Conservation (phyloP, 2,329 filamentous ascomycete genomes). For the Ceratocystis colombiana region DNA sequence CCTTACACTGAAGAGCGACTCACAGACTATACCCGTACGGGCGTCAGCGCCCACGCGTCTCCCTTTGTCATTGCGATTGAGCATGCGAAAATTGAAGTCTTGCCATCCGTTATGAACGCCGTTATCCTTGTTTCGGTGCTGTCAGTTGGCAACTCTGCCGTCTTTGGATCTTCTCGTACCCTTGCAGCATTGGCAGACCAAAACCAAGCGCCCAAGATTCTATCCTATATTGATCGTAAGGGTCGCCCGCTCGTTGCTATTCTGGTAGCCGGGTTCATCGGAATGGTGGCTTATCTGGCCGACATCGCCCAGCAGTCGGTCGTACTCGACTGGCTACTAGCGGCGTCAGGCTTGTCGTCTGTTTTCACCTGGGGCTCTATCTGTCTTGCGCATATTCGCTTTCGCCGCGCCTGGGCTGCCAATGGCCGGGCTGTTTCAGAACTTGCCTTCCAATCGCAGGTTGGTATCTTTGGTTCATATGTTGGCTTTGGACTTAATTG, state of each 20-base stretch:
- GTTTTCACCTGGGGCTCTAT: constrained; percentile 77
- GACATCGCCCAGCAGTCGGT: constrained; percentile 47
- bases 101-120: constrained; percentile 87
- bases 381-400: constrained; percentile 84
- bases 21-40: constrained; percentile 33
- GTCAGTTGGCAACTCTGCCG: constrained; percentile 81
- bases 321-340: constrained; percentile 69
- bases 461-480: constrained; percentile 71
- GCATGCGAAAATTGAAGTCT: constrained; percentile 67
- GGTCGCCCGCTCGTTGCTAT: constrained; percentile 73
- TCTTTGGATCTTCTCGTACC: constrained; percentile 85
- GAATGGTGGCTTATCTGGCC: constrained; percentile 65
- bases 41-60: constrained; percentile 63
- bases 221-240: constrained; percentile 72
- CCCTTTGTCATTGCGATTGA: constrained; percentile 91
- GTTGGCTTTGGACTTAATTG: constrained; percentile 66
- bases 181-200: constrained; percentile 84
- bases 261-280: constrained; percentile 52
- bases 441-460: constrained; percentile 70
- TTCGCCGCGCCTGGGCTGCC: constrained; percentile 66
- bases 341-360: constrained; percentile 57
- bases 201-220: constrained; percentile 64
- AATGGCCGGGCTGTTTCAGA: constrained; percentile 63
- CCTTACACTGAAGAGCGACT: constrained; percentile 48
- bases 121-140: constrained; percentile 86